Evolutionary conservation across 345 rosid species (phyloP).

Genomic region (Eucalyptus pauciflora): DNA sequence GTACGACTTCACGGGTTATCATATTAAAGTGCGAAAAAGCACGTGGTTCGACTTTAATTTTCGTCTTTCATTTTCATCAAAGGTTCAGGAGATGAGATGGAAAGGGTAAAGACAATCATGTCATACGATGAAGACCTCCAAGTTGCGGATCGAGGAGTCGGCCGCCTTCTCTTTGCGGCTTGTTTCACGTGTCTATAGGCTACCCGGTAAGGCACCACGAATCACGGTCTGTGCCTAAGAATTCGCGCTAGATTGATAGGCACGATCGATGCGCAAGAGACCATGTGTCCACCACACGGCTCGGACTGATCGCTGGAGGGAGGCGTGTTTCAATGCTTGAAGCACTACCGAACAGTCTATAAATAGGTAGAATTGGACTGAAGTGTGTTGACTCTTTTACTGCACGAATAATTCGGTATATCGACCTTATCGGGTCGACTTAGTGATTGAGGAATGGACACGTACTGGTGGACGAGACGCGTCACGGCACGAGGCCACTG

Average conservation of each 20-base stretch:
- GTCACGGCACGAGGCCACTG: background rate
- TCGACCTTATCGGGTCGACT: background rate
- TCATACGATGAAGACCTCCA: background rate
- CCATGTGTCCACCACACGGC: background rate
- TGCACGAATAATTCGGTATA: background rate
- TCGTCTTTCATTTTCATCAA: background rate
- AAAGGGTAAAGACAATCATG: background rate
- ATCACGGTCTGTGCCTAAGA: background rate
- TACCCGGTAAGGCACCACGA: background rate
- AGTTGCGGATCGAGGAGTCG: background rate
- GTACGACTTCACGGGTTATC: background rate
- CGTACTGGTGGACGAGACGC: too few species aligned
- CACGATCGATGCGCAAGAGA: background rate
- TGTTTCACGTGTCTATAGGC: background rate
- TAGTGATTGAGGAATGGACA: background rate
- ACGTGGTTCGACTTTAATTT: background rate
- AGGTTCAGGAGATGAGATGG: fast-evolving
- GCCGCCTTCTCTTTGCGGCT: background rate
- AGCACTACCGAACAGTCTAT: background rate
- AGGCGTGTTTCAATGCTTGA: background rate
- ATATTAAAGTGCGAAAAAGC: background rate
- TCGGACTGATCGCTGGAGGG: background rate
- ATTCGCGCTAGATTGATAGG: background rate
- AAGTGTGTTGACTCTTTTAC: background rate
- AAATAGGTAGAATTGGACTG: background rate